Evolutionary conservation across 192 early-diverging fungal species (phyloP).

Genomic region (Backusella circina): DNA sequence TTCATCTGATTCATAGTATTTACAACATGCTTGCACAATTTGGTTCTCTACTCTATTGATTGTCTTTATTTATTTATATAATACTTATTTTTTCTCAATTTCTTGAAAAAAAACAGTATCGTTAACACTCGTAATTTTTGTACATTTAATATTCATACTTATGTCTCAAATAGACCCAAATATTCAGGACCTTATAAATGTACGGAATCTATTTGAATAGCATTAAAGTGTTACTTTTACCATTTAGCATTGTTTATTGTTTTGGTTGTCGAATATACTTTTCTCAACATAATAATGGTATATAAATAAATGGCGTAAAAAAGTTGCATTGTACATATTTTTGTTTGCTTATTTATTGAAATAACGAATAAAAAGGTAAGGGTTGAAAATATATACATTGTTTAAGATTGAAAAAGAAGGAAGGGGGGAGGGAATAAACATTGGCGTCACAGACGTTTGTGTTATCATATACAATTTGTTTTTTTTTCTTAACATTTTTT

Average conservation of each 20-base stretch:
- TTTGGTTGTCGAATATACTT: neutral
- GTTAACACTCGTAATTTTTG: no score
- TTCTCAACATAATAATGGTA: neutral
- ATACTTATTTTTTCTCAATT: no score
- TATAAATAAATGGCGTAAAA: neutral
- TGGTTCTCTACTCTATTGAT: no score
- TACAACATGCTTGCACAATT: no score
- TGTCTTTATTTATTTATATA: no score
- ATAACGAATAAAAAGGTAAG: neutral
- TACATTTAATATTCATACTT: no score
- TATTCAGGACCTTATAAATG: neutral
- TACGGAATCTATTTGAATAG: neutral
- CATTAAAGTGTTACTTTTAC: neutral
- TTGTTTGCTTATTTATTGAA: neutral
- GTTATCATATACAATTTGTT: neutral
- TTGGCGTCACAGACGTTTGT: neutral
- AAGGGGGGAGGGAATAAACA: neutral
- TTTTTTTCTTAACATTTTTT: neutral
- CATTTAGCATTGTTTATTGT: neutral
- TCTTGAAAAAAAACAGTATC: no score
- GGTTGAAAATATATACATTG: neutral
- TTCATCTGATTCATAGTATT: no score
- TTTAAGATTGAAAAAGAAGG: neutral
- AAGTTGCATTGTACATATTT: neutral
- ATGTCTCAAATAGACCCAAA: neutral